Evolutionary conservation across 192 early-diverging fungal genomes (phyloP).

Genomic region (Cetraspora pellucida): DNA sequence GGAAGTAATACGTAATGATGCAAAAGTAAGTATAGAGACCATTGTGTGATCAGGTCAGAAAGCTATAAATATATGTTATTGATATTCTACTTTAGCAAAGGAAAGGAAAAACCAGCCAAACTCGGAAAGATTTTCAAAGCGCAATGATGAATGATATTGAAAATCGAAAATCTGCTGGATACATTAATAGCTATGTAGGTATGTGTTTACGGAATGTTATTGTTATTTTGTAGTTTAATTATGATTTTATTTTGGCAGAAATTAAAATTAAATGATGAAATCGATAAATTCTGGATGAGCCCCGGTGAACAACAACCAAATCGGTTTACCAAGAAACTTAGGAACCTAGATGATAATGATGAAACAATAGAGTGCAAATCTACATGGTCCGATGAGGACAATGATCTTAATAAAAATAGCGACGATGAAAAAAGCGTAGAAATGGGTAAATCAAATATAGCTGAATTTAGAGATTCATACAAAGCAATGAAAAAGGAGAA

Average conservation of each 20-base stretch:
- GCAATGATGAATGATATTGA: background rate
- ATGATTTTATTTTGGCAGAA: background rate
- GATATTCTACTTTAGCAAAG: slow-evolving; percentile 26
- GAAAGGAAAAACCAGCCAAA: background rate
- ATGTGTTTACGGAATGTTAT: background rate
- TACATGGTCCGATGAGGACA: slow-evolving; percentile 3
- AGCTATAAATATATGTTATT: background rate
- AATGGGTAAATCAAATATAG: background rate
- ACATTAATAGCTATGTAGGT: slow-evolving; percentile 13
- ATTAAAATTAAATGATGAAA: background rate
- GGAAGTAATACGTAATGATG: slow-evolving; percentile 15
- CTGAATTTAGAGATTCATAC: background rate
- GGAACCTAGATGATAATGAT: background rate
- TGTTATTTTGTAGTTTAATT: background rate
- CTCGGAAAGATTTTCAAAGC: slow-evolving; percentile 13
- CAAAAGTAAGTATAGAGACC: slow-evolving; percentile 20
- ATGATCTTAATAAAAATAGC: background rate
- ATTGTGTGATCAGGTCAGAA: slow-evolving; percentile 1
- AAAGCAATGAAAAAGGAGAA: background rate
- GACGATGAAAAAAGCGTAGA: background rate
- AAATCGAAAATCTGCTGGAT: slow-evolving; percentile 24
- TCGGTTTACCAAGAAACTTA: slow-evolving; percentile 16
- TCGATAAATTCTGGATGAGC: background rate
- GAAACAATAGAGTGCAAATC: background rate
- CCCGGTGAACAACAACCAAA: slow-evolving; percentile 13